These are phyloP conservation scores for Neurospora intermedia DNA, from an alignment of 495 filamentous ascomycete genomes.

Conservation along the genomic window DNA sequence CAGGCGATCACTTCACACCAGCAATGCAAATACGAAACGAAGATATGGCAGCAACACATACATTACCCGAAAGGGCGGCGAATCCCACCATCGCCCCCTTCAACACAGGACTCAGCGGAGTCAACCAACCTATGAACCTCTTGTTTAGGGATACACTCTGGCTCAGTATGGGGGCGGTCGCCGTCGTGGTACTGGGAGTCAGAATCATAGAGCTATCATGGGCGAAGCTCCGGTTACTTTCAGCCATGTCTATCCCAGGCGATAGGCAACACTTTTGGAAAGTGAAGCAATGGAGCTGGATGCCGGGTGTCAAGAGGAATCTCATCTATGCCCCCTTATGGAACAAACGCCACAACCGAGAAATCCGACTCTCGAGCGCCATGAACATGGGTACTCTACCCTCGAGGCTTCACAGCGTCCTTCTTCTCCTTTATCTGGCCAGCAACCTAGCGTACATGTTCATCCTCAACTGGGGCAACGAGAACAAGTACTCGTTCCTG, in stretches of 20 bases:
- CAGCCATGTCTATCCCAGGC: constrained; percentile 35
- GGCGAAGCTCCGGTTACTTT: constrained; percentile 36
- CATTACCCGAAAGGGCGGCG: background rate
- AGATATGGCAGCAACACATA: constrained; percentile 2
- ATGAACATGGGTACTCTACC: constrained; percentile 80
- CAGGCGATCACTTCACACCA: constrained; percentile 1
- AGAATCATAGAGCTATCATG: constrained; percentile 34
- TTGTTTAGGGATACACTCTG: constrained; percentile 37
- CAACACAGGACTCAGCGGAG: constrained; percentile 38
- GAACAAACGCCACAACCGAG: constrained; percentile 73
- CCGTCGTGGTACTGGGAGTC: constrained; percentile 31
- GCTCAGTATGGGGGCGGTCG: constrained; percentile 39
- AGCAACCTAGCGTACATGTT: constrained; percentile 58
- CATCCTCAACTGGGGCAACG: constrained; percentile 44
- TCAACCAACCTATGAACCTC: constrained; percentile 38
- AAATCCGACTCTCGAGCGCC: constrained; percentile 66
- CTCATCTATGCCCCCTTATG: constrained; percentile 78
- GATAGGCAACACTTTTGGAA: constrained; percentile 40
- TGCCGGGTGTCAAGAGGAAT: constrained; percentile 59
- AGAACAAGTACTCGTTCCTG: constrained; percentile 40
- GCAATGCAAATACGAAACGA: constrained; percentile 7
- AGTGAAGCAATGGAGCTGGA: constrained; percentile 34
- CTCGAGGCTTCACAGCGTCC: constrained; percentile 65
- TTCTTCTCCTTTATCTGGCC: constrained; percentile 53
- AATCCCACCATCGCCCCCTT: constrained; percentile 36